Evolutionary conservation across 208 protist species (phyloP), one percentile per base, ranked within the genome.

Genomic region (Porcisia deanei): DNA sequence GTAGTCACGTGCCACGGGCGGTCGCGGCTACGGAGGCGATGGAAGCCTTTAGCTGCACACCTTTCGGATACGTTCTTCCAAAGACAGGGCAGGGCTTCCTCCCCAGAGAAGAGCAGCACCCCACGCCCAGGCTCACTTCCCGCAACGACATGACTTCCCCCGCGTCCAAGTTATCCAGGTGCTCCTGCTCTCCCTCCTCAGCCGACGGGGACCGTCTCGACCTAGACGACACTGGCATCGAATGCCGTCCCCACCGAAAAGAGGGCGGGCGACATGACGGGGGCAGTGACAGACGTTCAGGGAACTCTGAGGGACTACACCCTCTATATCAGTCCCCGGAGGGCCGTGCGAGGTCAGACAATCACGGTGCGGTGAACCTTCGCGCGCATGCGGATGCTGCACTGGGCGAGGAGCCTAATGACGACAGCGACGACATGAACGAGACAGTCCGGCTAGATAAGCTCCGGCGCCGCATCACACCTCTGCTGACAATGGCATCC

Each of bases 401-500:
- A 64, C 77, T 12, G 30, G 57, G 22, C 22, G 54, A 52, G 20
- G 43, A 39, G 59, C 9, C 25, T 16, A 52, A 25, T 45, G 58
- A 53, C 22, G 58, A 68, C 14, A 76, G 67, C 2, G 76, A 71
- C 47, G 66, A 41, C 12, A 55, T 59, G 54, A 82, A 80, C 14
- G 82, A 73, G 67, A 80, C 88, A 45, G 58, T 57, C 41, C 75
- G 87, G 22, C 63, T 97, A 18, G 89, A 95, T 57, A 41, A 37
- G 12, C 86, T 93, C 61, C 88, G 93, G 16, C 79, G 70, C 34
- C 80, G 83, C 45, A 78, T 95, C 39, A 71, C 74, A 6, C 82
- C 82, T 16, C 59, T 86, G 1, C 84, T 89, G 34, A 20, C 75
- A 37, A 75, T 85, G 68, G 81, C 82, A 9, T 73, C 79, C 18